A percentile compares a stretch with the other conserved stretches of the same genome.
These are phyloP conservation scores for Durotheca rogersii DNA, from an alignment of 495 filamentous ascomycete species.

Conservation along the genomic window DNA sequence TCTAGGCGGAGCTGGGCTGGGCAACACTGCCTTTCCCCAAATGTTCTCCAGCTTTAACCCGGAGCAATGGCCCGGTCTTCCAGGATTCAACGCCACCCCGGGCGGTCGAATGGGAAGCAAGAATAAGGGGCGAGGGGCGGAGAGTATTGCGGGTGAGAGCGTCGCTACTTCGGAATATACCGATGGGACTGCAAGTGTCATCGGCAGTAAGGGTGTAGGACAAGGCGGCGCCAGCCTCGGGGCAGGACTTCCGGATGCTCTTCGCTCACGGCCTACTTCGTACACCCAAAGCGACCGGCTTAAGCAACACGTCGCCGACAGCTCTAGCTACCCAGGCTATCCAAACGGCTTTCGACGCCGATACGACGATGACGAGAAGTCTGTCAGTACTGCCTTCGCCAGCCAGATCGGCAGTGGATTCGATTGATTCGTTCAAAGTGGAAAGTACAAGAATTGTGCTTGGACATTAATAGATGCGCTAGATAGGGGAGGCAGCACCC, in stretches of 20 bases:
- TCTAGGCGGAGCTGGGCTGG: slow-evolving; percentile 75
- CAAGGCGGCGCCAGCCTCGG: slow-evolving; percentile 76
- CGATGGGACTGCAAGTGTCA: slow-evolving; percentile 74
- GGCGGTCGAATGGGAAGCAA: slow-evolving; percentile 52
- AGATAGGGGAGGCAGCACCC: neutral
- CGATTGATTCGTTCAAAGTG: slow-evolving; percentile 63
- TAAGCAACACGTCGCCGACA: slow-evolving; percentile 88
- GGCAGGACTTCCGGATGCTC: slow-evolving; percentile 71
- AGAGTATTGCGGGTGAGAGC: slow-evolving; percentile 86
- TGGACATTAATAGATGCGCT: slow-evolving; percentile 3
- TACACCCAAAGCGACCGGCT: slow-evolving; percentile 60
- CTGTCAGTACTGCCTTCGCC: slow-evolving; percentile 92
- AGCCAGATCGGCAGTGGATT: slow-evolving; percentile 90
- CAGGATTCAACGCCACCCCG: slow-evolving; percentile 62
- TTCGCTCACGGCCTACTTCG: slow-evolving; percentile 46
- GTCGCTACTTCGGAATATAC: slow-evolving; percentile 85
- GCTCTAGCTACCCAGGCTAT: slow-evolving; percentile 53
- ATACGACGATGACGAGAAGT: slow-evolving; percentile 91
- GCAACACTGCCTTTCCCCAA: slow-evolving; percentile 77
- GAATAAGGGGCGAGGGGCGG: slow-evolving; percentile 61
- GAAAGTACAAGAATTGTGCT: slow-evolving; percentile 14
- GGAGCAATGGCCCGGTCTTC: slow-evolving; percentile 84
- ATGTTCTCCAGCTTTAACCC: slow-evolving; percentile 92
- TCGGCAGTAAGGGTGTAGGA: slow-evolving; percentile 68
- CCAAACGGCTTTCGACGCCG: slow-evolving; percentile 77